These are phyloP conservation scores for Neonectria hederae DNA, from an alignment of 2,329 filamentous ascomycete genomes.

Conservation along the genomic window DNA sequence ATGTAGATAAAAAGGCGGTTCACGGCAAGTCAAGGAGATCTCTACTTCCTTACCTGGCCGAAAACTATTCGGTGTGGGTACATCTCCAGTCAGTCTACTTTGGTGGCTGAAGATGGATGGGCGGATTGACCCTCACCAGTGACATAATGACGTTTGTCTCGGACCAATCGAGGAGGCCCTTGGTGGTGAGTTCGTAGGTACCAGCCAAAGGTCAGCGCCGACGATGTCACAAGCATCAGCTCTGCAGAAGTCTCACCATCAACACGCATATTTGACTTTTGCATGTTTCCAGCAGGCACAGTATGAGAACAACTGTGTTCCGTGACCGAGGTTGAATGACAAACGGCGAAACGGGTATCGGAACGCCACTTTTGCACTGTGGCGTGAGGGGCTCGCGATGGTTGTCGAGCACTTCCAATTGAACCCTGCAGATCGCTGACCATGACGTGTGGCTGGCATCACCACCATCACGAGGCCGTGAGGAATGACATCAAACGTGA, in stretches of 20 bases:
- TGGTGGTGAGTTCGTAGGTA: neutral
- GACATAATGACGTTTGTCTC: conserved; percentile 3
- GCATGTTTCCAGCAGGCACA: neutral
- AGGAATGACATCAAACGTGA: conserved; percentile 33
- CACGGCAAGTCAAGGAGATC: no score
- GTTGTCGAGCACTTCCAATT: conserved; percentile 29
- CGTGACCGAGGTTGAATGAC: no score
- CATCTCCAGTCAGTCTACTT: no score
- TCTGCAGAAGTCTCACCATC: neutral
- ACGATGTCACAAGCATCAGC: neutral
- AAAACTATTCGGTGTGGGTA: no score
- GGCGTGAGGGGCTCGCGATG: conserved; percentile 34
- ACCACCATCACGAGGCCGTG: conserved; percentile 22
- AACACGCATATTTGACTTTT: conserved; percentile 11
- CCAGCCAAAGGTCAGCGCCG: no score
- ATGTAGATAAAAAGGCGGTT: no score
- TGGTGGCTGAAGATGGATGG: neutral
- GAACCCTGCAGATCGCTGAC: conserved; percentile 23
- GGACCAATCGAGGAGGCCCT: neutral
- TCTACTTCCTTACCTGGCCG: no score
- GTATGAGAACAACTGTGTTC: neutral
- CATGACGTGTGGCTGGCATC: conserved; percentile 43
- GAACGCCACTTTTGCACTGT: conserved; percentile 36
- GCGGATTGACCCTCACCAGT: neutral
- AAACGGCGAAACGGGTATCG: conserved; percentile 11